Evolutionary conservation across 257 asterid species (phyloP).

Genomic region (Rauvolfia tetraphylla): DNA sequence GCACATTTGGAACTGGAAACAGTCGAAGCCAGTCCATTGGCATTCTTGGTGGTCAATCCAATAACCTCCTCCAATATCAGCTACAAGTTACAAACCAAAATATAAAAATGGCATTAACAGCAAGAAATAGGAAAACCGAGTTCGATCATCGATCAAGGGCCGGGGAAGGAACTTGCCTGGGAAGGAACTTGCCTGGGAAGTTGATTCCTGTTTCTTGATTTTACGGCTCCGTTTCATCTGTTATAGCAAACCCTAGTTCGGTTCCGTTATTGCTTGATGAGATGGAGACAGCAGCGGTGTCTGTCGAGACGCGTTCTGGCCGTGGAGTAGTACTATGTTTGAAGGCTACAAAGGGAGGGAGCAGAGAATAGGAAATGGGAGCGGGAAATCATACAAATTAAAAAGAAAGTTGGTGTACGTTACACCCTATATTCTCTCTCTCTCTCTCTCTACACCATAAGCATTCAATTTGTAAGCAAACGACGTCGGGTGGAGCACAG

Average conservation of each 20-base stretch:
- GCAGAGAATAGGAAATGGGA: not conserved
- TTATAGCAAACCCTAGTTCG: slow-evolving; percentile 32
- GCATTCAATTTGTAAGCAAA: too few species aligned
- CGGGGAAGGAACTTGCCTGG: too few species aligned
- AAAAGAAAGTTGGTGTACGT: slow-evolving; percentile 20
- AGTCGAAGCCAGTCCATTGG: slow-evolving; percentile 58
- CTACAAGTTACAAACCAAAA: slow-evolving; percentile 26
- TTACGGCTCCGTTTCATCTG: slow-evolving; percentile 46
- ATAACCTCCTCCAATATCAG: slow-evolving; percentile 55
- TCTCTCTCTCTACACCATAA: too few species aligned
- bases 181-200: slow-evolving; percentile 31
- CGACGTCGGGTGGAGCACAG: too few species aligned
- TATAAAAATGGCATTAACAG: not conserved
- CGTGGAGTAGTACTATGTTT: not conserved
- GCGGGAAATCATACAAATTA: slow-evolving; percentile 51
- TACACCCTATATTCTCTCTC: not conserved
- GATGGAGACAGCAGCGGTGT: not conserved
- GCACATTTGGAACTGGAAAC: slow-evolving; percentile 53
- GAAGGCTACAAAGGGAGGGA: too few species aligned
- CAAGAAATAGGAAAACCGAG: not conserved
- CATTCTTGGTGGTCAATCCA: slow-evolving; percentile 55
- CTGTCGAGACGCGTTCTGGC: not conserved
- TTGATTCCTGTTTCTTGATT: slow-evolving; percentile 30
- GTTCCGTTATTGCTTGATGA: not conserved
- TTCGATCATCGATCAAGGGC: not conserved